phyloP scores from a whole-genome alignment of 2,329 filamentous ascomycete genomes.

The Pseudocercospora musae region DNA sequence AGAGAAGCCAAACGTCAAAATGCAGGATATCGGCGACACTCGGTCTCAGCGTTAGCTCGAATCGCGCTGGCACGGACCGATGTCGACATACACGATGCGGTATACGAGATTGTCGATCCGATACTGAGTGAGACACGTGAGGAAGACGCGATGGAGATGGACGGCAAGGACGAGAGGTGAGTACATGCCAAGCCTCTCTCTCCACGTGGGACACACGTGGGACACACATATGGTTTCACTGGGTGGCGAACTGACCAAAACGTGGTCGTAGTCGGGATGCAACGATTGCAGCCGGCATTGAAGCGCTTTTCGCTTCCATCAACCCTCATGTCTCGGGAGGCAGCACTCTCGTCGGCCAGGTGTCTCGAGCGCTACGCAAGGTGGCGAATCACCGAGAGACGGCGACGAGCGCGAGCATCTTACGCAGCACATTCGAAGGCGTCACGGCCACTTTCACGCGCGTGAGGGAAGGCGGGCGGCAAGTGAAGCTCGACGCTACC shows the following conservation, averaged over 20 bases:
- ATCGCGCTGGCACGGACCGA: conserved; percentile 68
- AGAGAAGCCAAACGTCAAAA: conserved; percentile 93
- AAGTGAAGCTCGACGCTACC: conserved; percentile 5
- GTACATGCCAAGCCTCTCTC: conserved; percentile 12
- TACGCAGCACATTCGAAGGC: conserved; percentile 27
- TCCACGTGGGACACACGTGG: not conserved
- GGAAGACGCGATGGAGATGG: conserved; percentile 66
- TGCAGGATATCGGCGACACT: conserved; percentile 73
- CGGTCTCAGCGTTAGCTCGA: conserved; percentile 67
- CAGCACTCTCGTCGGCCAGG: conserved; percentile 14
- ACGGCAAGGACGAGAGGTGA: conserved; percentile 43
- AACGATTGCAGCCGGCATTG: conserved; percentile 30
- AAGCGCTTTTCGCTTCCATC: conserved; percentile 32
- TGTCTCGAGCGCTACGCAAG: conserved; percentile 19
- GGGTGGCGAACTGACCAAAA: conserved; percentile 19
- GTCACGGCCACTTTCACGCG: conserved; percentile 18
- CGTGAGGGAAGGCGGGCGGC: conserved; percentile 11
- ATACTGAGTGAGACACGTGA: conserved; percentile 55
- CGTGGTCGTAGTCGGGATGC: no score
- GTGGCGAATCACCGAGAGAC: conserved; percentile 18
- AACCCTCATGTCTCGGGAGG: conserved; percentile 26
- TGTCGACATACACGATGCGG: conserved; percentile 66
- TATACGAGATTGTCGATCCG: conserved; percentile 61
- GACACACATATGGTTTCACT: no score
- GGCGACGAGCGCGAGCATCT: conserved; percentile 14